Conservation (phyloP, 2,329 filamentous ascomycete genomes). For the Cadophora sp. region DNA sequence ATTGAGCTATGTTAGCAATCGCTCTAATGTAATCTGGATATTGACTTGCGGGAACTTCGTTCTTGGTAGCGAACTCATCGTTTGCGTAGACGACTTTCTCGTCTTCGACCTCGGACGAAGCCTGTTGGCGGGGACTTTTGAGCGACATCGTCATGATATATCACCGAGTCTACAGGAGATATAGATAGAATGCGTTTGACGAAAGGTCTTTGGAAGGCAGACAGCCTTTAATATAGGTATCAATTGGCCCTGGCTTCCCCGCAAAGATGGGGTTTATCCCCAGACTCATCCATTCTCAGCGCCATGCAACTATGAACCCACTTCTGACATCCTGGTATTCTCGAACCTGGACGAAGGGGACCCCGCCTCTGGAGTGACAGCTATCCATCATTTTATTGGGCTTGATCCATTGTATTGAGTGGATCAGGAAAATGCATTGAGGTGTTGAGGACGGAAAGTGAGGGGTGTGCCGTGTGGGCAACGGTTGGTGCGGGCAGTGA, state of each 20-base stretch:
- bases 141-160: constrained; percentile 4
- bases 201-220: not conserved
- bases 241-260: not conserved
- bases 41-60: not conserved
- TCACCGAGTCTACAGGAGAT: not conserved
- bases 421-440: not conserved
- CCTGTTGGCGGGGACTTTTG: not conserved
- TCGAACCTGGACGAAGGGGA: not conserved
- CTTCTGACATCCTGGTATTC: not conserved
- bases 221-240: constrained; percentile 1
- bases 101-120: constrained; percentile 8
- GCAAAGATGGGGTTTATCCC: constrained; percentile 9
- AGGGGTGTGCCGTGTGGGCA: constrained; percentile 7
- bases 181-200: not conserved
- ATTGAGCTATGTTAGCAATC: not conserved
- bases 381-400: not conserved
- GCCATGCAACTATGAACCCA: not conserved
- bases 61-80: constrained; percentile 1
- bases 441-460: not conserved
- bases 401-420: not conserved
- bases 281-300: not conserved
- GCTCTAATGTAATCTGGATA: not conserved
- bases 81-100: not conserved
- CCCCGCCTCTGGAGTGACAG: not conserved
- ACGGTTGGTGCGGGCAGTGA: constrained; percentile 11